Conservation (phyloP, 139 green algal genomes). For the Picochlorum sp. region DNA sequence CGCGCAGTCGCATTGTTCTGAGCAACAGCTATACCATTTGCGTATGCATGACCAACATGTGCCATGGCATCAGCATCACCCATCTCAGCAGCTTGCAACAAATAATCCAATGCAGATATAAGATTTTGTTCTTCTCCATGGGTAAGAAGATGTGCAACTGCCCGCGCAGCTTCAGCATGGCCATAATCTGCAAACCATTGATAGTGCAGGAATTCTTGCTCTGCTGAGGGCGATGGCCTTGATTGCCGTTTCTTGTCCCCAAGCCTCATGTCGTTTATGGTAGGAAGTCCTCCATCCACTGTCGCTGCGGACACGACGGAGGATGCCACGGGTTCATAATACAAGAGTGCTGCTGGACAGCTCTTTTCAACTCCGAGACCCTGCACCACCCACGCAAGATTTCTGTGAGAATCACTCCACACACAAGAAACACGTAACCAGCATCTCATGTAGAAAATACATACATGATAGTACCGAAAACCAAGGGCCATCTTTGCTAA, state of each 20-base stretch:
- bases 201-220: constrained; percentile 57
- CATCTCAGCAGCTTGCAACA: constrained; percentile 47
- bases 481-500: constrained; percentile 64
- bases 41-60: constrained; percentile 81
- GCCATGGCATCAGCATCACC: constrained; percentile 72
- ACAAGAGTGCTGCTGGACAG: constrained; percentile 66
- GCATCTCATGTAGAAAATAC: neutral
- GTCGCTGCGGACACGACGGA: constrained; percentile 26
- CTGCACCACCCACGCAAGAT: constrained; percentile 42
- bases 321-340: constrained; percentile 76
- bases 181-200: constrained; percentile 83
- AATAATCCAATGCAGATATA: constrained; percentile 48
- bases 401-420: neutral
- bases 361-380: constrained; percentile 70
- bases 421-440: constrained; percentile 1
- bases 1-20: constrained; percentile 45
- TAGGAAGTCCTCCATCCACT: constrained; percentile 17
- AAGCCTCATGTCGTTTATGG: neutral
- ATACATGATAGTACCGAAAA: constrained; percentile 43
- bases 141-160: constrained; percentile 68
- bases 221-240: constrained; percentile 10
- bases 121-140: constrained; percentile 58
- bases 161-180: constrained; percentile 71
- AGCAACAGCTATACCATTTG: constrained; percentile 56
- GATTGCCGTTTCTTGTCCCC: neutral